Conservation (phyloP, 2,329 filamentous ascomycete species). For the Xylaria sp. region DNA sequence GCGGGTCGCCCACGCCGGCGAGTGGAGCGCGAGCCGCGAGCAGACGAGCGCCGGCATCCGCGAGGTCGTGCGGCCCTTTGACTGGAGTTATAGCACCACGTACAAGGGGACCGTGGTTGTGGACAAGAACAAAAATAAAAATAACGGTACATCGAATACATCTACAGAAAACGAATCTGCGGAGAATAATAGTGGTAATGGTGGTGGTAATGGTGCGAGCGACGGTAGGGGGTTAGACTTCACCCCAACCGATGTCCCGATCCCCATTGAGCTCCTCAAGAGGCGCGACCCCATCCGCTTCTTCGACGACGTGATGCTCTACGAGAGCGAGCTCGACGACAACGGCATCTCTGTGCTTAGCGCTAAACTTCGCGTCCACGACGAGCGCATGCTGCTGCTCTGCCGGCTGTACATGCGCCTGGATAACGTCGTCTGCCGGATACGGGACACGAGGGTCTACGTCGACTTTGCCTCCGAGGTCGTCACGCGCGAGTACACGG, state of each 20-base stretch:
- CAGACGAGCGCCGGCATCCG: conserved; percentile 86
- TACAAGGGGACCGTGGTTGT: conserved; percentile 74
- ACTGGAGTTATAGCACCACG: conserved; percentile 95
- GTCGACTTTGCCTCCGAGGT: conserved; percentile 82
- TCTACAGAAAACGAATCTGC: background rate
- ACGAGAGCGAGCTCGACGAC: conserved; percentile 97
- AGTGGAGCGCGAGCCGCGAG: conserved; percentile 75
- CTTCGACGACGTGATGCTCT: conserved; percentile 94
- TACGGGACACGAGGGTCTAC: conserved; percentile 90
- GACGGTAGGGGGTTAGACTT: conserved; percentile 14
- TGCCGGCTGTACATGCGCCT: conserved; percentile 90
- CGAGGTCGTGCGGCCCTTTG: conserved; percentile 93
- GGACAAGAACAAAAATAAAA: background rate
- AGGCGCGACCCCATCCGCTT: conserved; percentile 93
- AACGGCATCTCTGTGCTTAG: conserved; percentile 92
- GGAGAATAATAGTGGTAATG: background rate
- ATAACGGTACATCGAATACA: too few relatives aligned
- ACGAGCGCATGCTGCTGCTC: conserved; percentile 82
- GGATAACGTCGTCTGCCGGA: conserved; percentile 84
- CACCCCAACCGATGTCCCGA: conserved; percentile 51
- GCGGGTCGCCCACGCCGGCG: conserved; percentile 88
- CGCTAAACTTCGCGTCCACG: conserved; percentile 93
- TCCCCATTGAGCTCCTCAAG: conserved; percentile 86
- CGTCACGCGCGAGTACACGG: conserved; percentile 87
- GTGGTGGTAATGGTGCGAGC: background rate